Conservation (phyloP, 2,329 filamentous ascomycete species). For the Fusarium sp. region DNA sequence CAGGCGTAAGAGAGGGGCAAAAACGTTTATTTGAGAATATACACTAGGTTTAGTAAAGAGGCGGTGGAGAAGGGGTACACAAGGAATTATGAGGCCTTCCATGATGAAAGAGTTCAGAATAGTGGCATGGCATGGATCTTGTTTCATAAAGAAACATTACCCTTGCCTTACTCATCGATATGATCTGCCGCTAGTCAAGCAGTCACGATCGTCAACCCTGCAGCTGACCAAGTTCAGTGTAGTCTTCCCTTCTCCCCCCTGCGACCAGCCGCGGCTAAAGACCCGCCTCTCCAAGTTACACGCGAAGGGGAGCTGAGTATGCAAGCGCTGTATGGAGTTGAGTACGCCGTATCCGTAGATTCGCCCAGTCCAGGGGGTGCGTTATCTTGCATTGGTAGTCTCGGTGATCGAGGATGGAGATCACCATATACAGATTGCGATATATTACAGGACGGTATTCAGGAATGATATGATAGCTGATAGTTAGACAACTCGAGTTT, state of each 20-base stretch:
- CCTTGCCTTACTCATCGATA: conserved; percentile 21
- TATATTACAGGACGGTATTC: no score
- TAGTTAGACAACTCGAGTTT: background rate
- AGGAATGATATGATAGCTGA: background rate
- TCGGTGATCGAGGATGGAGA: conserved; percentile 18
- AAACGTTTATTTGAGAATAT: conserved; percentile 12
- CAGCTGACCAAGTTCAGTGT: conserved; percentile 26
- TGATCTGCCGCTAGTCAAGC: conserved; percentile 23
- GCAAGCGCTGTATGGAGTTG: conserved; percentile 15
- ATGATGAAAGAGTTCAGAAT: conserved; percentile 1
- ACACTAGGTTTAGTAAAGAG: conserved; percentile 11
- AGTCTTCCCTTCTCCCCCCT: conserved; percentile 17
- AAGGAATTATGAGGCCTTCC: background rate
- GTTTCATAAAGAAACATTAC: background rate
- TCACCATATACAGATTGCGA: background rate
- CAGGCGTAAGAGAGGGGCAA: background rate
- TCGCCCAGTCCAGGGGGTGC: conserved; percentile 20
- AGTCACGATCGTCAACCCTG: conserved; percentile 22
- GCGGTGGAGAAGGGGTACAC: conserved; percentile 28
- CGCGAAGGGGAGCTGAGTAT: conserved; percentile 21
- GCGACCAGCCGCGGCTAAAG: conserved; percentile 31
- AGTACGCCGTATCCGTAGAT: background rate
- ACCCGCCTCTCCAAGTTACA: conserved; percentile 35
- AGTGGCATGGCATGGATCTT: background rate
- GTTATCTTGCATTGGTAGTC: conserved; percentile 40